Conservation (phyloP, 2,329 filamentous ascomycete genomes). For the Anisogramma anomala region DNA sequence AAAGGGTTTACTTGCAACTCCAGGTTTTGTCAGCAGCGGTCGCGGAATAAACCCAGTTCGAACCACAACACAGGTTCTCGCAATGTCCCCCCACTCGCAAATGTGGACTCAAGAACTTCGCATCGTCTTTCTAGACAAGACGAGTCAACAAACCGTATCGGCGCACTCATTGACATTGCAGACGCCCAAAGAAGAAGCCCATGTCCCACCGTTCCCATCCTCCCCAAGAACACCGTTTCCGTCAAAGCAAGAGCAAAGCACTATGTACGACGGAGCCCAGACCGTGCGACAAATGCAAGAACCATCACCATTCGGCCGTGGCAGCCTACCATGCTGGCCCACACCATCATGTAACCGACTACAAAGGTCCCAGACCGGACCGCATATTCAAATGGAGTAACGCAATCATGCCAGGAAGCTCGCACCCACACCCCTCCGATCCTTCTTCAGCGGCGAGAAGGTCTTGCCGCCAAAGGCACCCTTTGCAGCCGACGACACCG, state of each 20-base stretch:
- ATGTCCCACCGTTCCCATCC: background rate
- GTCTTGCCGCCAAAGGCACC: conserved; percentile 39
- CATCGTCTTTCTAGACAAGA: too few species aligned
- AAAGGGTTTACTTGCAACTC: too few species aligned
- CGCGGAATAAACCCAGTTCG: too few species aligned
- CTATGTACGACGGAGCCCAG: conserved; percentile 1
- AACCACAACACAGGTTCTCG: too few species aligned
- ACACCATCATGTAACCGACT: background rate
- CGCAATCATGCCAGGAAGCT: conserved; percentile 43
- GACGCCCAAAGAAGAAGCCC: too few species aligned
- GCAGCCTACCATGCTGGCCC: background rate
- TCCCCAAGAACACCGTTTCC: conserved; percentile 3
- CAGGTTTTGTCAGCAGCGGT: too few species aligned
- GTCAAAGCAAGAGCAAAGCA: background rate
- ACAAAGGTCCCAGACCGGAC: too few species aligned
- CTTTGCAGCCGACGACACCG: conserved; percentile 21
- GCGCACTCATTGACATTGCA: too few species aligned
- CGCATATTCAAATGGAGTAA: background rate
- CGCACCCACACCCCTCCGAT: conserved; percentile 49
- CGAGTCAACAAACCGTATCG: too few species aligned
- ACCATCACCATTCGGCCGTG: background rate
- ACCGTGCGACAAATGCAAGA: conserved; percentile 9
- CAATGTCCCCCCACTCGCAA: too few species aligned
- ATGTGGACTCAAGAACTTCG: too few species aligned
- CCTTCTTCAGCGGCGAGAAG: conserved; percentile 65